Conservation (phyloP, 1,139 yeast species). For the Candida neerlandica region DNA sequence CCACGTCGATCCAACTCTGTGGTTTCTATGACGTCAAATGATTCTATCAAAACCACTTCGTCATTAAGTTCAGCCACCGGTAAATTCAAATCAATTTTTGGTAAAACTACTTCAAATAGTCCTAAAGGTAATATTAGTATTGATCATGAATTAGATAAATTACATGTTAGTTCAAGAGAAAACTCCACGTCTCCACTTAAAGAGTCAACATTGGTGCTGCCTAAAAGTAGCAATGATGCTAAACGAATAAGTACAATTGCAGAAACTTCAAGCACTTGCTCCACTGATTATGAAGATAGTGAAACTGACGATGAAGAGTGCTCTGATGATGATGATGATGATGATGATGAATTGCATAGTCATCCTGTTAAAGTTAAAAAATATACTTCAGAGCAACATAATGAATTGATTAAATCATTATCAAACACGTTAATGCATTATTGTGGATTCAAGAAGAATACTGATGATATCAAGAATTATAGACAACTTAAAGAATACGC, state of each 20-base stretch:
- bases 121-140: background rate
- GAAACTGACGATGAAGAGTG: constrained; percentile 21
- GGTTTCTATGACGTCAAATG: constrained; percentile 9
- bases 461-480: constrained; percentile 11
- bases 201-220: background rate
- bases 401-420: constrained; percentile 25
- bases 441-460: constrained; percentile 26
- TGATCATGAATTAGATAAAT: constrained; percentile 1
- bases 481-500: constrained; percentile 24
- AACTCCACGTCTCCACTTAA: background rate
- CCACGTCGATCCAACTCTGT: constrained; percentile 8
- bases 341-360: constrained; percentile 25
- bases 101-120: background rate
- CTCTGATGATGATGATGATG: constrained; percentile 27
- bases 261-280: constrained; percentile 15
- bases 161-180: background rate
- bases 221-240: constrained; percentile 4
- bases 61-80: constrained; percentile 2
- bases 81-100: constrained; percentile 8
- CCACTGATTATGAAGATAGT: constrained; percentile 12
- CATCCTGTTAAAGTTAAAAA: constrained; percentile 29
- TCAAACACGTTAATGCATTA: constrained; percentile 32
- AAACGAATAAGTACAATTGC: constrained; percentile 27
- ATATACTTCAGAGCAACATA: constrained; percentile 11
- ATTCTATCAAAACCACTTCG: constrained; percentile 7